A percentile compares a stretch with the other conserved stretches of the same genome.
Evolutionary conservation across 768 basidiomycete species (phyloP).

Genomic region (Infundibulicybe gibba): DNA sequence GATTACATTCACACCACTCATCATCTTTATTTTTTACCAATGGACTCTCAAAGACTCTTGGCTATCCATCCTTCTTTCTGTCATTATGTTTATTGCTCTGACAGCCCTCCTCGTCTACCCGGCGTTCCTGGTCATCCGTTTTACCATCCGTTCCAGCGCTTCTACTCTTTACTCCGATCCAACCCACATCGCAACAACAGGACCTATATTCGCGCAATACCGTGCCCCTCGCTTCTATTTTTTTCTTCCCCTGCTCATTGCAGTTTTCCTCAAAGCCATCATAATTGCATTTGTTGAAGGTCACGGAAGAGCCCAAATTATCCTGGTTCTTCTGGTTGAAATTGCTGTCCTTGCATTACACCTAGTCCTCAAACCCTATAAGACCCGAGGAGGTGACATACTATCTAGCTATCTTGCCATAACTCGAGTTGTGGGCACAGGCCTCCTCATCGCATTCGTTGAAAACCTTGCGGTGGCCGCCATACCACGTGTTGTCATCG

Average conservation of each 20-base stretch:
- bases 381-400: constrained; percentile 66
- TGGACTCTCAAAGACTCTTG: constrained; percentile 91
- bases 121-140: constrained; percentile 43
- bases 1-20: constrained; percentile 63
- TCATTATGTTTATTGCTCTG: constrained; percentile 57
- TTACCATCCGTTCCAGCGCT: constrained; percentile 26
- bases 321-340: constrained; percentile 66
- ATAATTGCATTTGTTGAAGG: constrained; percentile 65
- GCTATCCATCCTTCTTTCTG: constrained; percentile 78
- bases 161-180: constrained; percentile 27
- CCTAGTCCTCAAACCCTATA: constrained; percentile 57
- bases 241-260: constrained; percentile 51
- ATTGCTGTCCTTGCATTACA: constrained; percentile 49
- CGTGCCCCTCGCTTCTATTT: constrained; percentile 67
- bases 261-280: constrained; percentile 63
- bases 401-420: constrained; percentile 65
- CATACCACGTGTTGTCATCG: constrained; percentile 81
- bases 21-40: constrained; percentile 82
- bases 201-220: constrained; percentile 66
- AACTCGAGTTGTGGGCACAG: constrained; percentile 66
- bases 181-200: constrained; percentile 35
- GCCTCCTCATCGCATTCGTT: constrained; percentile 75
- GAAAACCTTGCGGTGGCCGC: constrained; percentile 58
- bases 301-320: constrained; percentile 66
- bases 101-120: constrained; percentile 46